Evolutionary conservation across 805 yeast species (phyloP), one percentile per base, ranked within the genome.

Genomic region (Naumovozyma baii): DNA sequence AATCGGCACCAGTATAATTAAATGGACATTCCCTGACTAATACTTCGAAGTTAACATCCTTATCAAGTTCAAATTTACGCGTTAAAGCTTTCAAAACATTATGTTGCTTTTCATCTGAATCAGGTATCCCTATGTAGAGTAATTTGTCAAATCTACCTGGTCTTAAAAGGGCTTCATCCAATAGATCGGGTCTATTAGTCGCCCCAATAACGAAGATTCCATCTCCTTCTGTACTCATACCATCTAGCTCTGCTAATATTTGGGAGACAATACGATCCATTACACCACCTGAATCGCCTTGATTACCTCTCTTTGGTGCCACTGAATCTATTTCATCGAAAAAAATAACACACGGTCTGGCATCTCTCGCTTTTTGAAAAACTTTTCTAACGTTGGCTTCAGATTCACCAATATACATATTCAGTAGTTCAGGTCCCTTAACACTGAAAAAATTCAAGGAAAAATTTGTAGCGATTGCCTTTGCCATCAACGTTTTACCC

Each of bases 191-290:
- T 52, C 98, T 72, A 54, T 92, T 92, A 0, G 98, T 92, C 3
- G 98, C 98, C n/a, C 98, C 98, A 33, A 92, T 95, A 4, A 90
- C 96, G 59, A 92, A 92, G 0, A 92, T 96, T 4, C 96, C 97
- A 42, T 73, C 78, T 5, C 82, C 82, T 8, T 80, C 80, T 12
- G 67, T 58, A 52, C 94, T 80, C 96, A 90, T 90, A 18, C 97
- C 97, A 57, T 92, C 98, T 33, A 92, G 68, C 59, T 92, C 98
- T 0, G 97, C 96, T 38, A 92, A 68, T 31, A 92, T 66, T 60
- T 92, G 98, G 0, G 96, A 88, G 0, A 92, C 98, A 47, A 92
- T 92, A 61, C 98, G 74, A 58, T 92, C 98, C 98, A 92, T 92
- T 2, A 92, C 97, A 49, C 97, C 98, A 14, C 97, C 97, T 2